These are phyloP conservation scores for Sugiyamaella valdiviana DNA, from an alignment of 805 yeast species.

Conservation along the genomic window DNA sequence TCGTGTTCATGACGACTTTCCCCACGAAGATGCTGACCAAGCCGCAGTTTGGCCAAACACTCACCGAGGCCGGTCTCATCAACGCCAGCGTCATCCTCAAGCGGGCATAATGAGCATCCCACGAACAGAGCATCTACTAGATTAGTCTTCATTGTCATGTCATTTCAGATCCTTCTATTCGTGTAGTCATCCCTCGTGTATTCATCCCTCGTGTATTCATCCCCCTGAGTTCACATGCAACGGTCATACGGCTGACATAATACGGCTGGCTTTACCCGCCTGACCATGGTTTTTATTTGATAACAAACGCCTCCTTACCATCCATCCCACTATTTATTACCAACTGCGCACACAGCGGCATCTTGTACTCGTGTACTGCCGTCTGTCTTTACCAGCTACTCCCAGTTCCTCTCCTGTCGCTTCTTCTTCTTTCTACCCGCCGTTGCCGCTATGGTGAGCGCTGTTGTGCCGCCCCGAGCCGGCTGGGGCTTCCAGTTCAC, in stretches of 20 bases:
- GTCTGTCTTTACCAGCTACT: too few relatives aligned
- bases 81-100: conserved; percentile 28
- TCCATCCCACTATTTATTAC: neutral
- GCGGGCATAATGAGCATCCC: neutral
- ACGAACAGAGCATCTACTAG: neutral
- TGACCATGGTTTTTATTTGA: neutral
- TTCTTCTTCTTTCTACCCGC: too few relatives aligned
- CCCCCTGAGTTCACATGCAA: neutral
- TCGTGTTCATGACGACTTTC: conserved; percentile 28
- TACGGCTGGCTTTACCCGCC: neutral
- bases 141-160: too few relatives aligned
- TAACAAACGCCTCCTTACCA: neutral
- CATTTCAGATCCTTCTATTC: neutral
- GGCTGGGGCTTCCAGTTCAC: conserved; percentile 23
- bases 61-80: conserved; percentile 29
- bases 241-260: neutral
- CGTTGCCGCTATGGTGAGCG: conserved; percentile 22
- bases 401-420: too few relatives aligned
- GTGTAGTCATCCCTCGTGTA: neutral
- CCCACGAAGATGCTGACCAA: conserved; percentile 24
- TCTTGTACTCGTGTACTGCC: too few relatives aligned
- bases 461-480: conserved; percentile 23
- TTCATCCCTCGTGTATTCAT: neutral
- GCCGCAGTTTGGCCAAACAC: conserved; percentile 23
- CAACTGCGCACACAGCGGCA: neutral